These are phyloP conservation scores for Monosporascus sp. DNA, from an alignment of 2,329 filamentous ascomycete species.

Conservation along the genomic window DNA sequence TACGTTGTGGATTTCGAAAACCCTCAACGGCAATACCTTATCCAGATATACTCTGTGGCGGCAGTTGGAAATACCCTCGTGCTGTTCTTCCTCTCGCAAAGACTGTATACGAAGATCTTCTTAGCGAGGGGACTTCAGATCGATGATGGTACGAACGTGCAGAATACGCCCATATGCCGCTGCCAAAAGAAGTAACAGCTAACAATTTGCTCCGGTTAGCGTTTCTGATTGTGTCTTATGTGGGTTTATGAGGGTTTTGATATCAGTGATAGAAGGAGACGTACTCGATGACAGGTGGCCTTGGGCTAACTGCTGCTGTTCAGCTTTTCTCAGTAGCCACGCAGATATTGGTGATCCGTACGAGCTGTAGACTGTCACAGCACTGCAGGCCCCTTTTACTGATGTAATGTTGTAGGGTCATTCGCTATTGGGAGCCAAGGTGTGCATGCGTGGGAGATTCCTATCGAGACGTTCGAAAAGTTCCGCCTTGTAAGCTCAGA, in stretches of 20 bases:
- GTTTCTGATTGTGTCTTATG: background rate
- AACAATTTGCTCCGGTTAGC: background rate
- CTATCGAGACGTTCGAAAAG: background rate
- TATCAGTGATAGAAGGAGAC: background rate
- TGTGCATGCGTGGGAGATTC: slow-evolving; percentile 3
- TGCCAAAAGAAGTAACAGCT: background rate
- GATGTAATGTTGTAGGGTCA: background rate
- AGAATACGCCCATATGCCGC: background rate
- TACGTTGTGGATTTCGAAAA: slow-evolving; percentile 7
- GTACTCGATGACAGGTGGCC: background rate
- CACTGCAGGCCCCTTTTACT: background rate
- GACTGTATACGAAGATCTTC: slow-evolving; percentile 2
- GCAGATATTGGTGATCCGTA: background rate
- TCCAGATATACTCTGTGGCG: slow-evolving; percentile 1
- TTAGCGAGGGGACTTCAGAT: slow-evolving; percentile 1
- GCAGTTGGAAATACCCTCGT: background rate
- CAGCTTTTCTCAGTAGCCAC: background rate
- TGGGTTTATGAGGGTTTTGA: background rate
- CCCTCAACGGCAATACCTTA: background rate
- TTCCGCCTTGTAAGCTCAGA: background rate
- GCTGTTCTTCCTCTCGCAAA: slow-evolving; percentile 2
- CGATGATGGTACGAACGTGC: slow-evolving; percentile 5
- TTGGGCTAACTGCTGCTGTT: background rate
- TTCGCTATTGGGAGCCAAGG: background rate
- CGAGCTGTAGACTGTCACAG: background rate